These are phyloP conservation scores for Penicillium ucsense DNA, from an alignment of 495 filamentous ascomycete genomes.

Conservation along the genomic window DNA sequence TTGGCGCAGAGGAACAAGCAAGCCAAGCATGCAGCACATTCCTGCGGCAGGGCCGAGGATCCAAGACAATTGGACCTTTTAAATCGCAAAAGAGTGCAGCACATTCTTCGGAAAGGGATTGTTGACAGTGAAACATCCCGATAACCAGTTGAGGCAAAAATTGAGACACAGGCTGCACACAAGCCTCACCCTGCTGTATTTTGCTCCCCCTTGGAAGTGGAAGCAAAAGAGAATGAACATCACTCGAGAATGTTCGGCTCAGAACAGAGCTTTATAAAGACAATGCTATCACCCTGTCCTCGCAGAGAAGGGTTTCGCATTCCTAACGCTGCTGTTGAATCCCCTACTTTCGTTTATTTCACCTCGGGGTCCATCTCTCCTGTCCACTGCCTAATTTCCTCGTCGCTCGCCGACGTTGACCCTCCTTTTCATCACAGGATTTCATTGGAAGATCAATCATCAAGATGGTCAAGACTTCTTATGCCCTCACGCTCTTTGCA, in stretches of 20 bases:
- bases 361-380: background rate
- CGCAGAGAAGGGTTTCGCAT: too few species aligned
- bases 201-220: too few species aligned
- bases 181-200: too few species aligned
- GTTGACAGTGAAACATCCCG: background rate
- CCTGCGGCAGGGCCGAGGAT: conserved; percentile 1
- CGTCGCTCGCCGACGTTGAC: conserved; percentile 18
- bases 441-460: background rate
- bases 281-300: too few species aligned
- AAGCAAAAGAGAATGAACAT: too few species aligned
- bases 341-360: conserved; percentile 7
- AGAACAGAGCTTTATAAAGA: too few species aligned
- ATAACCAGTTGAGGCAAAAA: too few species aligned
- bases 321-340: conserved; percentile 4
- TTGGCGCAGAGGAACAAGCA: conserved; percentile 13
- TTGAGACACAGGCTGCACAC: too few species aligned
- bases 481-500: conserved; percentile 16
- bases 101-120: conserved; percentile 10
- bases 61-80: conserved; percentile 1
- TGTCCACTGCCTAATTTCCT: background rate
- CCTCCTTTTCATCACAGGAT: conserved; percentile 6
- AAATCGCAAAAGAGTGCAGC: background rate
- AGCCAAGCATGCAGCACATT: conserved; percentile 16
- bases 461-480: conserved; percentile 21
- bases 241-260: too few species aligned